Evolutionary conservation across 805 yeast species (phyloP), one percentile per base, ranked within the genome.

Genomic region (Candida morakotiae): DNA sequence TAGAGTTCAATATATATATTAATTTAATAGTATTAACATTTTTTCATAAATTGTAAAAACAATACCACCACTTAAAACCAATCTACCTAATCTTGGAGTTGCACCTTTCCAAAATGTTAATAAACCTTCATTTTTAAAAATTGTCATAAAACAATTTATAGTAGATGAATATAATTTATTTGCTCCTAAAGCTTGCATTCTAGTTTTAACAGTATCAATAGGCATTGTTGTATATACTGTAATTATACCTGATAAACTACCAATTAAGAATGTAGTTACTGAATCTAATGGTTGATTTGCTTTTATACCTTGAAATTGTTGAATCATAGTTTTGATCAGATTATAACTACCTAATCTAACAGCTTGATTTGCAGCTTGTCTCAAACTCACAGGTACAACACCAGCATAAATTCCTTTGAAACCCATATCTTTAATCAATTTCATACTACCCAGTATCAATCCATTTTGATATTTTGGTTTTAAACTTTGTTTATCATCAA

Each of bases 51-150:
- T 86, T 15, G 98, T 93, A 65, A 91, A 91, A 20, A 93, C 97
- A 48, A 91, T 91, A 52, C 98, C 98, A 43, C 98, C 98, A 63
- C 95, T 84, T 55, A 91, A 72, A 24, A 89, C 79, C 55, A 91
- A 73, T 51, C 98, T 77, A 5, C 98, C 98, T 43, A 91, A 69
- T 56, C 98, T 75, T 31, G 98, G 98, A 2, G 98, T 93, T 24
- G 98, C 96, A 44, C 98, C 98, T 63, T 87, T 87, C 98, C 98
- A 91, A 64, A 88, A 87, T 4, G 96, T 84, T 53, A 77, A 66
- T 46, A 89, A 64, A 8, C 98, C 98, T 64, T 91, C 98, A 38
- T 91, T 83, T 53, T 68, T 81, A 60, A 84, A 83, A 35, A 93
- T 81, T 45, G 75, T 79, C 14, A 64, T 75, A 51, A 94, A 89